phyloP scores from a whole-genome alignment of 306 rosid genomes.

The Rosa lucieae region DNA sequence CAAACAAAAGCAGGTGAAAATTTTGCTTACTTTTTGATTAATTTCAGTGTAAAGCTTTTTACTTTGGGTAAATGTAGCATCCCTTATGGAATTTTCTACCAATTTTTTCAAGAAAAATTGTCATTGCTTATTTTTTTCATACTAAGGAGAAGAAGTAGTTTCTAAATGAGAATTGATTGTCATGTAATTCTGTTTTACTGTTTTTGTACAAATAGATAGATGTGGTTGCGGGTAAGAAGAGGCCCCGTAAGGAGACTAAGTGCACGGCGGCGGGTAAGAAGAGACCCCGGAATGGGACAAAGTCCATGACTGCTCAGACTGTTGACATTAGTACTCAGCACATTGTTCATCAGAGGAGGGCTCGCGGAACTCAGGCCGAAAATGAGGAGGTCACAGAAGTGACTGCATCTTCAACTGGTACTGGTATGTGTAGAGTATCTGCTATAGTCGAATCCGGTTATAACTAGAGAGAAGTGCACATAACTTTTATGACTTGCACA shows the following conservation, averaged over 20 bases:
- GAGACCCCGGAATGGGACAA: neutral
- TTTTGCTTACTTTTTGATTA: too few relatives aligned
- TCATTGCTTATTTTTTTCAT: too few relatives aligned
- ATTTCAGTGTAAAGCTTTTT: neutral
- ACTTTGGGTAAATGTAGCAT: neutral
- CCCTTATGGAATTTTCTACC: too few relatives aligned
- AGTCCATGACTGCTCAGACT: neutral
- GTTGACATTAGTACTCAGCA: neutral
- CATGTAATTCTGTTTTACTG: neutral
- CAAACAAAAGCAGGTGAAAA: slow-evolving; percentile 37
- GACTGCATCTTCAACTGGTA: neutral
- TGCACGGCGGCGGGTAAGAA: neutral
- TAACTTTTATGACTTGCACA: neutral
- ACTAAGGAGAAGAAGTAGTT: neutral
- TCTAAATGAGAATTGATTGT: too few relatives aligned
- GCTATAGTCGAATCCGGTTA: neutral
- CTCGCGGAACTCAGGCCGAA: neutral
- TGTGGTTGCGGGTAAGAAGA: neutral
- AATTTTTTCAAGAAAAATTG: too few relatives aligned
- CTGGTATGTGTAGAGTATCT: neutral
- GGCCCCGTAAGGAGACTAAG: neutral
- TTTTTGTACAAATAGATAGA: neutral
- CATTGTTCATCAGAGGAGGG: neutral
- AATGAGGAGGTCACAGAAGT: neutral
- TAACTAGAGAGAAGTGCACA: neutral